Base-by-base conservation (phyloP, 257 asterid species). In the Mitragyna speciosa region DNA sequence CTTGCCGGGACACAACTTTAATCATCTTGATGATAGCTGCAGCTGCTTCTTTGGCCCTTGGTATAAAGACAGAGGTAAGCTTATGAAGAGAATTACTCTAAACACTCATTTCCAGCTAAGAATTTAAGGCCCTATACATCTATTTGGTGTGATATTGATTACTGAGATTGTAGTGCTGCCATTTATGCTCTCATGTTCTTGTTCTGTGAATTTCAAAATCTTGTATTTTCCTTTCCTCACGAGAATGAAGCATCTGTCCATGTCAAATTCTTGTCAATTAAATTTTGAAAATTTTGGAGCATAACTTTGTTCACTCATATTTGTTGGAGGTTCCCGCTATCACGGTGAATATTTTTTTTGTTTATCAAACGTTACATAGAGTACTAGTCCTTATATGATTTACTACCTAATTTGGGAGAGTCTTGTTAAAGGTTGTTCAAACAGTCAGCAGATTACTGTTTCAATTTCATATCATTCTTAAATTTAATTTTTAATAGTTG, bases 11-110 rank as follows among this genome's bases (percentile, higher is more conserved):
- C 83, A 95, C 98, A 10, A 95, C 99, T 45, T 83, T 95, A 78
- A 89, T 95, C 76, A 95, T 95, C 84, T 87, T 95, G 92, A 93
- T 92, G 98, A 94, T 95, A 20, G 99, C 99, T 78, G 98, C 99
- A 22, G 98, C 97, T 82, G 99, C 99, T 86, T 95, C 99, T 48
- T 87, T 95, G 85, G 97, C 91, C 19, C 93, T 95, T 17, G 98
- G 98, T 64, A 95, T 93, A 75, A 93, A 92, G 89, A 88, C 98
- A 28, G 99, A 95, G 98, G 99, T 93, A 80, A 82, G 87, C 7
- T 26, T 76, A 36, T 36, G 41, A 36, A 36, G 41, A 36, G 22
- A n/a, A 1, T 19, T n/a, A 11, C 65, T 22, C 65, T 22, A 7
- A 48, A 14, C 5, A 45, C 11, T 39, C 4, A 10, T 49, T 61